These are phyloP conservation scores for Chrysoporthe cubensis DNA, from an alignment of 2,329 filamentous ascomycete species.

Conservation along the genomic window DNA sequence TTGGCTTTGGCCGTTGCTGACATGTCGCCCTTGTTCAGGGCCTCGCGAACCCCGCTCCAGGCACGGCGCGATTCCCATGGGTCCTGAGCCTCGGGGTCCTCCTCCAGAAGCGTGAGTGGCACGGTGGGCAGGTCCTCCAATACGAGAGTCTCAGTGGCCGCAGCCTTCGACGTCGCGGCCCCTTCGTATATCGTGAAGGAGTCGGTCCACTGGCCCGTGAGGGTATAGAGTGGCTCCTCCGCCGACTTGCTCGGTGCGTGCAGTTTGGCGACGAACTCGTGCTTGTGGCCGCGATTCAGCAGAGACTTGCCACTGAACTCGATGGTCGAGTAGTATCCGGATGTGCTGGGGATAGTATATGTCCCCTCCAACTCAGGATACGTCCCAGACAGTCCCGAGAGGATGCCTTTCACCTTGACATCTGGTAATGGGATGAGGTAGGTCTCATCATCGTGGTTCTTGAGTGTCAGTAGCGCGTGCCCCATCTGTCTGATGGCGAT, in stretches of 20 bases:
- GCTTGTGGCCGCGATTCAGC: slow-evolving; percentile 29
- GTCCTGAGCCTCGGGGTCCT: slow-evolving; percentile 19
- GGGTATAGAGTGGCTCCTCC: slow-evolving; percentile 34
- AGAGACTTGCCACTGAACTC: slow-evolving; percentile 31
- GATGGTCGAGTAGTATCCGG: slow-evolving; percentile 35
- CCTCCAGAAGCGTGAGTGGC: slow-evolving; percentile 18
- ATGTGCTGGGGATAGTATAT: slow-evolving; percentile 36
- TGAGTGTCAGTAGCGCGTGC: slow-evolving; percentile 34
- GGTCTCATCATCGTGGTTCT: slow-evolving; percentile 39
- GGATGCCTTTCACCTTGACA: slow-evolving; percentile 33
- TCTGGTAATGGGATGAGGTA: slow-evolving; percentile 37
- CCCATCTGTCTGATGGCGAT: slow-evolving; percentile 34
- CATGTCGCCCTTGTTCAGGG: slow-evolving; percentile 18
- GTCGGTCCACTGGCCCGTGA: slow-evolving; percentile 36
- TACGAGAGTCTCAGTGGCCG: slow-evolving; percentile 8
- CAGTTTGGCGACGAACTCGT: slow-evolving; percentile 34
- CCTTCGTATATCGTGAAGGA: slow-evolving; percentile 31
- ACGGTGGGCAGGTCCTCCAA: slow-evolving; percentile 21
- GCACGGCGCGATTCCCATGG: slow-evolving; percentile 25
- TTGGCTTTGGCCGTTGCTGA: slow-evolving; percentile 20
- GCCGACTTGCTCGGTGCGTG: slow-evolving; percentile 25
- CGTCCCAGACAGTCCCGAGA: slow-evolving; percentile 26
- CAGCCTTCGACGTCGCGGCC: slow-evolving; percentile 11
- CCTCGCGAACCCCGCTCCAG: slow-evolving; percentile 22
- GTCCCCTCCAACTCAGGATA: slow-evolving; percentile 36